Evolutionary conservation across 257 asterid genomes (phyloP).

Genomic region (Galeopsis tetrahit): DNA sequence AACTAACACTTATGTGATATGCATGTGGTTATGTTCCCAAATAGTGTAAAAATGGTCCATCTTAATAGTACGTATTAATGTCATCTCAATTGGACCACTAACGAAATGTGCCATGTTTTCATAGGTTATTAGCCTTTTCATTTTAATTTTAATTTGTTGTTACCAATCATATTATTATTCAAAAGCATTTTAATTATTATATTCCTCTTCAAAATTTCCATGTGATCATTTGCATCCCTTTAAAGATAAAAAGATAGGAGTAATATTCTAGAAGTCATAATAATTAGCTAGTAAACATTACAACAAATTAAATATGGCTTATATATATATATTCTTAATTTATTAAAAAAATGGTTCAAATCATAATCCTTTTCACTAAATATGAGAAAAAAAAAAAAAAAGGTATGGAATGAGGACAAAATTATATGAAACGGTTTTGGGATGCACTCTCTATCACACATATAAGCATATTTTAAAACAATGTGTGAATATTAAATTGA

Average conservation of each 20-base stretch:
- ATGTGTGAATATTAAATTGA: too few species aligned
- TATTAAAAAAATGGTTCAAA: too few species aligned
- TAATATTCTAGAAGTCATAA: not conserved
- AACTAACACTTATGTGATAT: constrained; percentile 59
- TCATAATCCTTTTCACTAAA: too few species aligned
- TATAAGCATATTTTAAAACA: too few species aligned
- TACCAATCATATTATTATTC: not conserved
- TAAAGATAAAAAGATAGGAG: not conserved
- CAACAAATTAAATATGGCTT: not conserved
- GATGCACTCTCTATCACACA: too few species aligned
- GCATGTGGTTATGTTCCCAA: constrained; percentile 84
- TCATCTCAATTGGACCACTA: constrained; percentile 59
- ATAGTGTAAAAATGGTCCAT: constrained; percentile 53
- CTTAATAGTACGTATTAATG: constrained; percentile 52
- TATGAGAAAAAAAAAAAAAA: too few species aligned
- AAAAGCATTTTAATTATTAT: not conserved
- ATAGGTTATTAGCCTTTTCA: not conserved
- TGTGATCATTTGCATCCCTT: not conserved
- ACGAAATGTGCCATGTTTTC: constrained; percentile 44
- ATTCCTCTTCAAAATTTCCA: not conserved
- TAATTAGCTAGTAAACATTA: not conserved
- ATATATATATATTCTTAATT: too few species aligned
- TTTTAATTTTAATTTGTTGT: not conserved
- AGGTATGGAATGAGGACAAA: too few species aligned
- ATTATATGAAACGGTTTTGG: too few species aligned